Evolutionary conservation across 768 basidiomycete genomes (phyloP), one percentile per base, ranked within the genome.

Genomic region (Sporobolomyces phaffii): DNA sequence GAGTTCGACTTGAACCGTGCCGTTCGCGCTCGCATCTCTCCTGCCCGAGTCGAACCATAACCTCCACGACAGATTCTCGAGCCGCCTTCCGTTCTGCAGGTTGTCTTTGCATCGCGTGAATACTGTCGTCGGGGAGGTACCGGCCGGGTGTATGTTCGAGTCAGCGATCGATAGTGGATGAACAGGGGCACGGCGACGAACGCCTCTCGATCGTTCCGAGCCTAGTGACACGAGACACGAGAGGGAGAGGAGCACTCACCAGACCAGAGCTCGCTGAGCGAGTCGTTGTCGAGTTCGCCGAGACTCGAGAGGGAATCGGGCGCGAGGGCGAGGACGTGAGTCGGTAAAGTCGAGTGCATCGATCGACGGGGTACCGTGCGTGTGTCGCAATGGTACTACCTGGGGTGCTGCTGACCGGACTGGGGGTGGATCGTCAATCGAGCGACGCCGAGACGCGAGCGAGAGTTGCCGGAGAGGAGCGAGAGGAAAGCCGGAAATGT

Each of bases 31-130:
- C 36, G 10, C 51, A 50, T 62, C 69, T 17, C 58, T 38, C 5
- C 64, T 40, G 28, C 48, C 62, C 22, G 56, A 59, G 26, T 62
- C 66, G 58, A 87, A 84, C 87, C 89, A 89, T 11, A 92, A 79
- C 58, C 90, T 81, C 90, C 90, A 93, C 5, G 87, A 85, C 60
- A 92, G 86, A 74, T 93, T 91, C 78, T 92, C 90, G 33, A 91
- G 82, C 33, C 90, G 79, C 9, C 80, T 82, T n/a, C 91, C 91
- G 72, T 91, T 86, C 73, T 87, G 83, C 5, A 92, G 79, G 2
- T 85, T 85, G 70, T 84, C 82, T 77, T 88, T 89, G 80, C 87
- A 90, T 77, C 89, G 89, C 57, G 88, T 84, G 74, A 92, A 90
- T 10, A 92, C 90, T 90, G 72, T 38, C 51, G 18, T n/a, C 1